These are phyloP conservation scores for Primulina eburnea DNA, from an alignment of 257 asterid genomes.

Conservation along the genomic window DNA sequence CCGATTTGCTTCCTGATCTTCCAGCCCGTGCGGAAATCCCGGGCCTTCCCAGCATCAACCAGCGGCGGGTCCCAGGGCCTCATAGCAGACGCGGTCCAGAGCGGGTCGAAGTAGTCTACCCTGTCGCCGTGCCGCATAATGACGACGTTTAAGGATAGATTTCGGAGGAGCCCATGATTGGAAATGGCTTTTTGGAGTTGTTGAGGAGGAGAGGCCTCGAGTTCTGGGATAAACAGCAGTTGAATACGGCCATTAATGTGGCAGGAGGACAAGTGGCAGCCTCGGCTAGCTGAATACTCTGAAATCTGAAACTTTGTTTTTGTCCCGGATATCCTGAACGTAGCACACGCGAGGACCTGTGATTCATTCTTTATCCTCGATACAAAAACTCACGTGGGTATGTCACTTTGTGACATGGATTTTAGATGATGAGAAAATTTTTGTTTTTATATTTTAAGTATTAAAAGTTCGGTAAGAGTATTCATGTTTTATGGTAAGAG, in stretches of 20 bases:
- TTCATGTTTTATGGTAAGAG: too few relatives aligned
- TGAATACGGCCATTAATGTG: neutral
- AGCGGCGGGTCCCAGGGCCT: constrained; percentile 90
- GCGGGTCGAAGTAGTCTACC: constrained; percentile 51
- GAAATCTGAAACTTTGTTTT: too few relatives aligned
- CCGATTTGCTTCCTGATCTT: constrained; percentile 40
- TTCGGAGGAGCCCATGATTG: constrained; percentile 13
- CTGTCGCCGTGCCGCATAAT: constrained; percentile 98
- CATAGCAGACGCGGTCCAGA: too few relatives aligned
- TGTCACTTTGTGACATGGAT: too few relatives aligned
- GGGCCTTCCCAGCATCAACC: constrained; percentile 60
- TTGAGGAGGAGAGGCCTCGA: neutral
- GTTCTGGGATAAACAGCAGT: neutral
- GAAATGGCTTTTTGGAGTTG: neutral
- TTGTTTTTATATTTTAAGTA: too few relatives aligned
- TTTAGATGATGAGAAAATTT: too few relatives aligned
- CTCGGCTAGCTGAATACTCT: neutral
- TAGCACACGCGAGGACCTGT: too few relatives aligned
- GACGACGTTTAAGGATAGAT: neutral
- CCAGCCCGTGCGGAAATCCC: constrained; percentile 70
- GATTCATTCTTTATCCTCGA: too few relatives aligned
- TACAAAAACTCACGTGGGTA: too few relatives aligned
- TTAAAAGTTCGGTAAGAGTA: too few relatives aligned
- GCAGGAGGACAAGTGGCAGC: neutral
- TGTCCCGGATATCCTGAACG: too few relatives aligned